Base-by-base conservation (phyloP, 257 asterid species). In the Lycium ferocissimum region DNA sequence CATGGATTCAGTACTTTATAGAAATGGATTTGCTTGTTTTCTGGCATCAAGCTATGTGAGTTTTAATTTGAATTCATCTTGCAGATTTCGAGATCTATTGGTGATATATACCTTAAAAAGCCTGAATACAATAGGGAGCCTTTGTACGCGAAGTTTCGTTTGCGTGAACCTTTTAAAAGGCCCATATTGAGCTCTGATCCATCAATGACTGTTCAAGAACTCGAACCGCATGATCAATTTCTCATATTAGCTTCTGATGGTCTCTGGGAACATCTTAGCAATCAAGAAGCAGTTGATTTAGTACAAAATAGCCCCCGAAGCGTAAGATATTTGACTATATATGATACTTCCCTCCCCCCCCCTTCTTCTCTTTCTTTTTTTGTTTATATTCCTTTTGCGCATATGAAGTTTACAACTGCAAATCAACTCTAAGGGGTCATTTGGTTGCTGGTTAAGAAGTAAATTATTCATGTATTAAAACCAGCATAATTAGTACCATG, bases 101-200 rank as follows among this genome's bases (percentile, higher is more conserved):
- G 93, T 66, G 93, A 90, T 83, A 88, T 89, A 57, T 90, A 90
- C 84, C 92, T 90, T 67, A 90, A 90, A 87, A 90, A 85, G 89
- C 83, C 92, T 40, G 93, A 90, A 89, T 90, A 89, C 83, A 90
- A 90, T 83, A 83, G 91, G 82, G 93, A 87, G 62, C 93, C 93
- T 54, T 81, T 90, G 76, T 87, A 87, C 81, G 85, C 91, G 4
- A 90, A 90, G 88, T 90, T 90, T 76, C 92, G 93, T 47, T 87
- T 90, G 14, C 87, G 88, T 14, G 89, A 90, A 70, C 89, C 93
- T 66, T 85, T 90, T 63, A 81, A 76, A 35, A 88, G 86, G 51
- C 93, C 93, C 40, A 89, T 90, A 81, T 87, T 90, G 85, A 90
- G 92, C 85, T 61, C 84, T 61, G 84, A 82, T 63, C 84, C 84